phyloP scores from a whole-genome alignment of 1,284 basidiomycete genomes.

The Coriolopsis trogii region DNA sequence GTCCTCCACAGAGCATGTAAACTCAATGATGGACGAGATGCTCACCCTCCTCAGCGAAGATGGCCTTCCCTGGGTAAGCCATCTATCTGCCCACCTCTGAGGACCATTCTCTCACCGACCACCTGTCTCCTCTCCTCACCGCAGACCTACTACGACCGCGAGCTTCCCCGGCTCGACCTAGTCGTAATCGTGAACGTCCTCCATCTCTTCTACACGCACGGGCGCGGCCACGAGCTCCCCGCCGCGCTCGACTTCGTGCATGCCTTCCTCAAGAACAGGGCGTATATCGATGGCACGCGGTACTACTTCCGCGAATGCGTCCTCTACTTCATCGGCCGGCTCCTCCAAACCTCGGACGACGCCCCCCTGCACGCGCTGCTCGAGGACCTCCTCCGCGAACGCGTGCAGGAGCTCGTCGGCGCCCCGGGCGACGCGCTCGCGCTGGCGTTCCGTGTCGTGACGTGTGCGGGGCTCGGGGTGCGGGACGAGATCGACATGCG shows the following conservation, averaged over 20 bases:
- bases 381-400: constrained; percentile 40
- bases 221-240: constrained; percentile 45
- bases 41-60: constrained; percentile 3
- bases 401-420: constrained; percentile 48
- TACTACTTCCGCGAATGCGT: constrained; percentile 55
- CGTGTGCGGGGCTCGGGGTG: constrained; percentile 28
- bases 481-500: constrained; percentile 41
- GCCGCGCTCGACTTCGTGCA: constrained; percentile 48
- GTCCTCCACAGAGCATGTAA: constrained; percentile 1
- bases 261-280: constrained; percentile 46
- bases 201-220: constrained; percentile 47
- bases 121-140: not conserved
- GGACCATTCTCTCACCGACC: not conserved
- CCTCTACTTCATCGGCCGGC: constrained; percentile 49
- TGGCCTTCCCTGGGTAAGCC: constrained; percentile 5
- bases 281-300: constrained; percentile 51
- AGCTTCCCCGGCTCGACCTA: constrained; percentile 30
- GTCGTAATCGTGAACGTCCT: constrained; percentile 53
- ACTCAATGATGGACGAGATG: constrained; percentile 12
- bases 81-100: too few relatives aligned
- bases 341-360: constrained; percentile 40
- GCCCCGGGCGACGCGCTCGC: constrained; percentile 43
- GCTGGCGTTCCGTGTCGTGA: constrained; percentile 46
- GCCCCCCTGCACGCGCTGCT: constrained; percentile 38
- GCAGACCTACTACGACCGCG: constrained; percentile 52